Evolutionary conservation across 345 rosid genomes (phyloP).

Genomic region (Excoecaria agallocha): DNA sequence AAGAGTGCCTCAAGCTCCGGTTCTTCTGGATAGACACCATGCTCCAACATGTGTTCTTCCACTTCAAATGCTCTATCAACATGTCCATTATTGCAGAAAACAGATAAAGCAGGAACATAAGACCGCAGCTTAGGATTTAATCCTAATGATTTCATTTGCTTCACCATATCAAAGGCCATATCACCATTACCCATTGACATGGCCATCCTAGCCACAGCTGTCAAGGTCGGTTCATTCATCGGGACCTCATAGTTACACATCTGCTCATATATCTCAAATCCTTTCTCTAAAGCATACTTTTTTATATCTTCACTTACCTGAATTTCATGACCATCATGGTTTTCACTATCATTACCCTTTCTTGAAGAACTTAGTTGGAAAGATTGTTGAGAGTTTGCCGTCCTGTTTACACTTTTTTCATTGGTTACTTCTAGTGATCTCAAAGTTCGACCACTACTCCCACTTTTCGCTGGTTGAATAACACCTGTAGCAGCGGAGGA

Average conservation of each 20-base stretch:
- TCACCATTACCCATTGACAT: conserved; percentile 55
- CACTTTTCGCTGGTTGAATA: conserved; percentile 64
- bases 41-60: conserved; percentile 61
- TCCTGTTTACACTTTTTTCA: conserved; percentile 15
- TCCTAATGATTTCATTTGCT: conserved; percentile 51
- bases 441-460: conserved; percentile 34
- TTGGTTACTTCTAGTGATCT: conserved; percentile 19
- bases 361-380: conserved; percentile 5
- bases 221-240: conserved; percentile 57
- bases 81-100: conserved; percentile 42
- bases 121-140: conserved; percentile 61
- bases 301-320: conserved; percentile 45
- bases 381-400: conserved; percentile 15
- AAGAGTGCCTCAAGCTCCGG: conserved; percentile 62
- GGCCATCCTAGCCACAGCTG: conserved; percentile 68
- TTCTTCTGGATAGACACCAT: conserved; percentile 63
- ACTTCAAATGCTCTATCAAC: conserved; percentile 52
- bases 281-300: conserved; percentile 50
- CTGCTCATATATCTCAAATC: conserved; percentile 52
- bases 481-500: conserved; percentile 68
- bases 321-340: conserved; percentile 25
- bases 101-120: conserved; percentile 58
- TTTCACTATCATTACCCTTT: conserved; percentile 1
- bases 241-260: conserved; percentile 48
- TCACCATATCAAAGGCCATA: conserved; percentile 69